phyloP scores from a whole-genome alignment of 352 stramenopile genomes.

The Pythium folliculosum region DNA sequence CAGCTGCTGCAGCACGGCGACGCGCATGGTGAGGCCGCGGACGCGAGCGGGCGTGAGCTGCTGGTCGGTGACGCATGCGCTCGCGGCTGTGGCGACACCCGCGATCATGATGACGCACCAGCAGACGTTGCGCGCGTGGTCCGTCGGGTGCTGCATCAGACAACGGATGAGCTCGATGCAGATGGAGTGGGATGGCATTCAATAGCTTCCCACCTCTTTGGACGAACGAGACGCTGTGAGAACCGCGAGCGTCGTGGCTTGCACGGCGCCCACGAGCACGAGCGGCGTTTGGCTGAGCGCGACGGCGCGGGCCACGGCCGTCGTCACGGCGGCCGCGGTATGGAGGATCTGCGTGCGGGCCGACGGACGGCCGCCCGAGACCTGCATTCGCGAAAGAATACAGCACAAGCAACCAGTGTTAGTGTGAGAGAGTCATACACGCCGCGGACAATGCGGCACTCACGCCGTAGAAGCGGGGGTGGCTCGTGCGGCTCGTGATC shows the following conservation, averaged over 20 bases:
- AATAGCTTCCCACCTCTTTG: slow-evolving; percentile 9
- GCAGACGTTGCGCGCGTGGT: slow-evolving; percentile 1
- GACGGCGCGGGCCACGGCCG: slow-evolving; percentile 1
- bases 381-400: no score
- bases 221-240: neutral
- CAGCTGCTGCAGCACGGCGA: slow-evolving; percentile 22
- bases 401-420: no score
- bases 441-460: neutral
- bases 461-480: neutral
- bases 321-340: neutral
- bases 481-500: slow-evolving; percentile 10
- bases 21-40: slow-evolving; percentile 9
- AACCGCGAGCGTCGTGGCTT: neutral
- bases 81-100: neutral
- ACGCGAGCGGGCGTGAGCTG: slow-evolving; percentile 11
- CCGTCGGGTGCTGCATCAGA: neutral
- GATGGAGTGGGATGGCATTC: neutral
- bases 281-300: slow-evolving; percentile 24
- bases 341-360: neutral
- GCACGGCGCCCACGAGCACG: slow-evolving; percentile 19
- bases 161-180: neutral
- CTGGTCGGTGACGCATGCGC: slow-evolving; percentile 1
- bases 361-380: no score
- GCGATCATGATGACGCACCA: slow-evolving; percentile 10
- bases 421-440: no score